Conservation (phyloP, 345 rosid genomes). For the Citrus hindsii region DNA sequence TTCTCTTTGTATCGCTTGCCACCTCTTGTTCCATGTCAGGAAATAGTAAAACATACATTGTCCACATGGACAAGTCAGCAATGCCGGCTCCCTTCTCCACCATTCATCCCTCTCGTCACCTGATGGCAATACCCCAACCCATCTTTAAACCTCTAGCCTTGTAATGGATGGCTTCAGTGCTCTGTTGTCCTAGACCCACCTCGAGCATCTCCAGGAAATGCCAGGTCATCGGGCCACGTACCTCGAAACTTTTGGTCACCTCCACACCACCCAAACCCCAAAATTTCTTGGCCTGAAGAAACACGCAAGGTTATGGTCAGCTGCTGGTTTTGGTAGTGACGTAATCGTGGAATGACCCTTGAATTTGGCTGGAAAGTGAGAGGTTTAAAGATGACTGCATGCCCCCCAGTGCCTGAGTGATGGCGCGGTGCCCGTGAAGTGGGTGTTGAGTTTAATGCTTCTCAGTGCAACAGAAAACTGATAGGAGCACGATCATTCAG, state of each 20-base stretch:
- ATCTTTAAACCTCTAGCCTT: slow-evolving; percentile 46
- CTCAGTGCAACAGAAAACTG: slow-evolving; percentile 42
- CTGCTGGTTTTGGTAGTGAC: slow-evolving; percentile 36
- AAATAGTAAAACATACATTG: slow-evolving; percentile 24
- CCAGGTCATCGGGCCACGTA: slow-evolving; percentile 38
- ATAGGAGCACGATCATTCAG: slow-evolving; percentile 47
- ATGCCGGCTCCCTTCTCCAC: slow-evolving; percentile 29
- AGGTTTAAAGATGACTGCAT: slow-evolving; percentile 39
- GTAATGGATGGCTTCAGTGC: slow-evolving; percentile 48
- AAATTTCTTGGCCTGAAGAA: slow-evolving; percentile 39
- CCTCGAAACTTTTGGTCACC: slow-evolving; percentile 37
- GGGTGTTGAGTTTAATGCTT: slow-evolving; percentile 35
- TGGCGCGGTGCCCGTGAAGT: slow-evolving; percentile 44
- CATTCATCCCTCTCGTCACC: slow-evolving; percentile 30
- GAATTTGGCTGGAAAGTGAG: slow-evolving; percentile 49
- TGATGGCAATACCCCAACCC: slow-evolving; percentile 24
- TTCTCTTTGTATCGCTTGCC: slow-evolving; percentile 13
- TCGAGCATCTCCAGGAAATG: slow-evolving; percentile 26
- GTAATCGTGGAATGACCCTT: slow-evolving; percentile 42
- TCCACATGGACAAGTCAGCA: slow-evolving; percentile 46
- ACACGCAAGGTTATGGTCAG: slow-evolving; percentile 35
- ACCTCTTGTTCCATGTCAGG: neutral
- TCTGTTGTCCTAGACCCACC: slow-evolving; percentile 33
- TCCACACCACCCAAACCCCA: slow-evolving; percentile 37
- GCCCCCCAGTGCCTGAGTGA: slow-evolving; percentile 35